These are phyloP conservation scores for Solanum pinnatisectum DNA, from an alignment of 257 asterid species.

Conservation along the genomic window DNA sequence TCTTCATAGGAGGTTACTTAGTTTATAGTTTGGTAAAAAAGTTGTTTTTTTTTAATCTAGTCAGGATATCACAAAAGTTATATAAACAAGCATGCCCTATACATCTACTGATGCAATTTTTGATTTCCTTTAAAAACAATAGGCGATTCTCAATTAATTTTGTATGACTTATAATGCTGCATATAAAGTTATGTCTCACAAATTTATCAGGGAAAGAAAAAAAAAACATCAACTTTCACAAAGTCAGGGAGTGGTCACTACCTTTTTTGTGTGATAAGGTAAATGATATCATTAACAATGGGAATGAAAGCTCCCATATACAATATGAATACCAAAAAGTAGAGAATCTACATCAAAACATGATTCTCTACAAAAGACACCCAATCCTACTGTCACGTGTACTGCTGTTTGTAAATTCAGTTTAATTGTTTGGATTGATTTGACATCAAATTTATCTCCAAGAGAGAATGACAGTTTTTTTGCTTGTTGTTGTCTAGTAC, in stretches of 20 bases:
- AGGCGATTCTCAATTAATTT: background rate
- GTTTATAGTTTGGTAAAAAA: background rate
- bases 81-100: background rate
- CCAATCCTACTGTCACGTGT: background rate
- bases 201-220: background rate
- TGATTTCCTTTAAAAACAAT: background rate
- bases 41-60: background rate
- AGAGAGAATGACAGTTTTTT: background rate
- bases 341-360: background rate
- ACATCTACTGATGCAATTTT: background rate
- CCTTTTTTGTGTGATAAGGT: background rate
- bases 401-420: background rate
- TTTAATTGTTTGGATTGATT: background rate
- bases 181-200: background rate
- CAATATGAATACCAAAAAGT: background rate
- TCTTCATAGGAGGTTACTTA: background rate
- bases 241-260: background rate
- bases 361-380: background rate
- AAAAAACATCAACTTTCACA: background rate
- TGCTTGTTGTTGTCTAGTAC: background rate
- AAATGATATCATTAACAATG: background rate
- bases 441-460: background rate
- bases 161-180: background rate
- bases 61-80: background rate
- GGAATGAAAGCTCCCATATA: background rate